Evolutionary conservation across 1,284 basidiomycete genomes (phyloP).

Genomic region (Stereum hirsutum): DNA sequence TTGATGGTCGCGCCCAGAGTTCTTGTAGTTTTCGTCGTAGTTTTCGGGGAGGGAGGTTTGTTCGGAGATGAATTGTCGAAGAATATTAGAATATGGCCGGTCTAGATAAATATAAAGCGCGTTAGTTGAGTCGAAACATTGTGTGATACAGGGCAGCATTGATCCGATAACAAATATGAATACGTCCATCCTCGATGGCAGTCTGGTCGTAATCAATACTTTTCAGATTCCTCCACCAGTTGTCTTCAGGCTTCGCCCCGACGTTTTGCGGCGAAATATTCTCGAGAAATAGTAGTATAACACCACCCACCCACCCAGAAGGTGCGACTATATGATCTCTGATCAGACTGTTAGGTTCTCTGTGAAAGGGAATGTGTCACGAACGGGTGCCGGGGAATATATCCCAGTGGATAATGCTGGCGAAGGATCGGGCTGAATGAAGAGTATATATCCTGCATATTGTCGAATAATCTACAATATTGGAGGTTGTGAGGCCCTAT

Average conservation of each 20-base stretch:
- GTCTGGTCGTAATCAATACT: slow-evolving; percentile 28
- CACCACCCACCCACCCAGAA: slow-evolving; percentile 95
- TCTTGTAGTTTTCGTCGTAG: slow-evolving; percentile 84
- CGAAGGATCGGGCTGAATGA: slow-evolving; percentile 64
- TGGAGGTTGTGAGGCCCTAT: slow-evolving; percentile 78
- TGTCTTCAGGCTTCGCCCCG: slow-evolving; percentile 83
- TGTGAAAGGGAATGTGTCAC: slow-evolving; percentile 79
- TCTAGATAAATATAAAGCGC: slow-evolving; percentile 26
- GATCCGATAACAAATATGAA: slow-evolving; percentile 57
- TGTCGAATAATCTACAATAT: slow-evolving; percentile 78
- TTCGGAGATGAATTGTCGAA: slow-evolving; percentile 75
- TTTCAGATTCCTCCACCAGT: slow-evolving; percentile 67
- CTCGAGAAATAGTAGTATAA: slow-evolving; percentile 86
- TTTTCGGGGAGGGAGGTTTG: slow-evolving; percentile 84
- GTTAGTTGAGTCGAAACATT: neutral
- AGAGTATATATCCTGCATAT: slow-evolving; percentile 82
- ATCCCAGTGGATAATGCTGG: slow-evolving; percentile 31
- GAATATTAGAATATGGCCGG: slow-evolving; percentile 55
- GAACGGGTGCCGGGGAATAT: slow-evolving; percentile 46
- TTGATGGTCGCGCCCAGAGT: slow-evolving; percentile 80
- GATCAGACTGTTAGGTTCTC: slow-evolving; percentile 90
- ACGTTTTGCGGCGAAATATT: slow-evolving; percentile 80
- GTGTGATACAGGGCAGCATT: slow-evolving; percentile 52
- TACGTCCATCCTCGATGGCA: slow-evolving; percentile 37
- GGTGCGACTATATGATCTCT: slow-evolving; percentile 89